phyloP scores from a whole-genome alignment of 2,329 filamentous ascomycete genomes.

The Pestalotiopsis sp. region DNA sequence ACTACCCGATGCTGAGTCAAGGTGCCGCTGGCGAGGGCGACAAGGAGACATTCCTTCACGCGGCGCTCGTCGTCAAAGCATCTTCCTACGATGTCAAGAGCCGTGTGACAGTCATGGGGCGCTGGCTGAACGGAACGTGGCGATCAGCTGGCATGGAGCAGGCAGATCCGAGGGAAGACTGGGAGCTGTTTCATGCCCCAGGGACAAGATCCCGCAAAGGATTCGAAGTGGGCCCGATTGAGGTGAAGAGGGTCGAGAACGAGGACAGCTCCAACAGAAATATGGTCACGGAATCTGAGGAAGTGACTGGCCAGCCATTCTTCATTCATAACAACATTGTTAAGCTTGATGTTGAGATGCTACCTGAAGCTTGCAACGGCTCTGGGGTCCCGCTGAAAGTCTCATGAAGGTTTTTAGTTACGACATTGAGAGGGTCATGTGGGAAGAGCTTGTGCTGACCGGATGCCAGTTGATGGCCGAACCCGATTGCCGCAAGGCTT shows the following conservation, averaged over 20 bases:
- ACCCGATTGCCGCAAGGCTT: too few species aligned
- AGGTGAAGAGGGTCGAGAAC: neutral
- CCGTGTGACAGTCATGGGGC: conserved; percentile 20
- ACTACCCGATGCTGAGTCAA: conserved; percentile 48
- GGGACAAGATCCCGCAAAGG: neutral
- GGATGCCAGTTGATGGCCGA: conserved; percentile 2
- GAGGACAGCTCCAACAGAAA: neutral
- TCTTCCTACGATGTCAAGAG: conserved; percentile 41
- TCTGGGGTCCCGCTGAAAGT: neutral
- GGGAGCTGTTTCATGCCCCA: neutral
- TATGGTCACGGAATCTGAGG: neutral
- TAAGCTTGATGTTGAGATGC: conserved; percentile 9
- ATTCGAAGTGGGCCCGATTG: neutral
- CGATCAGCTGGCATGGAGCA: conserved; percentile 8
- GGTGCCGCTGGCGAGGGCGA: conserved; percentile 43
- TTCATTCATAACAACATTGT: conserved; percentile 10
- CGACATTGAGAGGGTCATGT: conserved; percentile 5
- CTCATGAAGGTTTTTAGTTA: conserved; percentile 3
- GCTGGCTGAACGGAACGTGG: conserved; percentile 8
- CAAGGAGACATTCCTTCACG: conserved; percentile 49
- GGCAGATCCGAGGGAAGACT: conserved; percentile 10
- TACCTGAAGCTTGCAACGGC: neutral
- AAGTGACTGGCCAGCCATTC: neutral
- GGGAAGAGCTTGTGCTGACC: conserved; percentile 3
- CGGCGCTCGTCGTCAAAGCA: conserved; percentile 38